Base-by-base conservation (phyloP, 2,329 filamentous ascomycete species). In the Ophioceras dolichostomum region DNA sequence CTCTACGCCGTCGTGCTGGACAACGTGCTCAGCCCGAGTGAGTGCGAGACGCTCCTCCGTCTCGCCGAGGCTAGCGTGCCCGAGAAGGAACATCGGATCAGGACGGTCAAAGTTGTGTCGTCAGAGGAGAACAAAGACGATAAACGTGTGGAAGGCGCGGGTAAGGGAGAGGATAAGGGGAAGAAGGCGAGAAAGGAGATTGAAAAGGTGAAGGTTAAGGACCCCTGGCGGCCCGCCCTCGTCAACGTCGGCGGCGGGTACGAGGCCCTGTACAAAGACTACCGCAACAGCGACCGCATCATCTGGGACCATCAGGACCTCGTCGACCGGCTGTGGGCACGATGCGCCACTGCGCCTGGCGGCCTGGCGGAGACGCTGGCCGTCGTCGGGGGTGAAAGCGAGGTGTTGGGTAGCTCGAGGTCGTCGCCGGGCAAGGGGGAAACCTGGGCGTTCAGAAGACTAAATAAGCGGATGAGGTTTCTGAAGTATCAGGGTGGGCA, bases 401-500 rank as follows among this genome's bases (percentile, higher is more conserved):
- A 17, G 17, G 22, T 29, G 2, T 26, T 24, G 13, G 18, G 10
- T 19, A 20, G 10, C 39, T 47, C 27, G 26, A 40, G 36, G 44
- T 52, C 4, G 41, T 58, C 10, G 66, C 64, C 47, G 40, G 19
- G 43, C 4, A 43, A 41, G 20, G 51, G 49, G 4, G 45, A 49
- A 30, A 42, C 37, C 34, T 68, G 67, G 64, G 50, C 53, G 34
- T 67, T 72, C 44, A 43, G 54, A 24, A 46, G 77, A 9, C 53
- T 84, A 30, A 91, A 91, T 53, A 73, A 86, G 51, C 61, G 83
- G 26, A 69, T 88, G 68, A 64, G 85, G 20, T 88, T 88, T 48
- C 59, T 93, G 36, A 79, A 73, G 49, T 91, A 91, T 52, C 66
- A 67, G 0, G 58, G 65, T 0, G 83, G 82, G 0, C 76, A 87